These are phyloP conservation scores for Xylaria castorea DNA, from an alignment of 495 filamentous ascomycete species.

Conservation along the genomic window DNA sequence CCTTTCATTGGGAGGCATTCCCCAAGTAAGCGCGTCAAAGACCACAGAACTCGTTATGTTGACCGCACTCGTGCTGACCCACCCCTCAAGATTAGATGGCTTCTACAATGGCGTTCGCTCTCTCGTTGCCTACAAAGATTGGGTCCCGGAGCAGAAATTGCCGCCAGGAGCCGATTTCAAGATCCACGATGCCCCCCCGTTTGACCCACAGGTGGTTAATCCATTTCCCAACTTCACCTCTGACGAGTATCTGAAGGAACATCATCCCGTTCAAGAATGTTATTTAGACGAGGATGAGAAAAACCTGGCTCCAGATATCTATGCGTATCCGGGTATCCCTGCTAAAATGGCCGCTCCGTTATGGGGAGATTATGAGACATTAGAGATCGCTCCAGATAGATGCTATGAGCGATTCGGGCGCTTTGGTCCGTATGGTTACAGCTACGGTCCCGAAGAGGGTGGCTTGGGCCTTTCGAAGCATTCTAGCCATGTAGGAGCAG, in stretches of 20 bases:
- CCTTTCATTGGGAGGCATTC: constrained; percentile 37
- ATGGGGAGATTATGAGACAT: constrained; percentile 73
- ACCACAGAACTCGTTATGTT: neutral
- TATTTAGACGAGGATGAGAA: constrained; percentile 67
- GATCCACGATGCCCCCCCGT: constrained; percentile 41
- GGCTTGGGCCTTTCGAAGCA: constrained; percentile 75
- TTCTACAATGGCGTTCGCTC: constrained; percentile 76
- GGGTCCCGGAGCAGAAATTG: constrained; percentile 69
- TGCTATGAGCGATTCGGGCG: constrained; percentile 88
- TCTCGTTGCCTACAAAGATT: constrained; percentile 63
- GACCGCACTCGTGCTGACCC: constrained; percentile 18
- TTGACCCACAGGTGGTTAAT: constrained; percentile 61
- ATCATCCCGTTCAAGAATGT: constrained; percentile 68
- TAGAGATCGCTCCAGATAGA: constrained; percentile 74
- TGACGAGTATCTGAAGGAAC: constrained; percentile 59
- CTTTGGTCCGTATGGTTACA: constrained; percentile 80
- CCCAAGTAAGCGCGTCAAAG: constrained; percentile 30
- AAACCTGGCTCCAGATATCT: constrained; percentile 63
- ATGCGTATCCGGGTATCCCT: constrained; percentile 69
- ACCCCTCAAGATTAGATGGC: constrained; percentile 56
- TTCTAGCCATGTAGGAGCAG: constrained; percentile 70
- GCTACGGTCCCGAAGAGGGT: constrained; percentile 74
- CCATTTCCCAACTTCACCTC: constrained; percentile 69
- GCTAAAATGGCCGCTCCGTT: constrained; percentile 74
- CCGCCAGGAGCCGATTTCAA: constrained; percentile 25